Evolutionary conservation across 2,329 filamentous ascomycete species (phyloP), one percentile per base, ranked within the genome.

Genomic region (Neofusicoccum umdonicola): DNA sequence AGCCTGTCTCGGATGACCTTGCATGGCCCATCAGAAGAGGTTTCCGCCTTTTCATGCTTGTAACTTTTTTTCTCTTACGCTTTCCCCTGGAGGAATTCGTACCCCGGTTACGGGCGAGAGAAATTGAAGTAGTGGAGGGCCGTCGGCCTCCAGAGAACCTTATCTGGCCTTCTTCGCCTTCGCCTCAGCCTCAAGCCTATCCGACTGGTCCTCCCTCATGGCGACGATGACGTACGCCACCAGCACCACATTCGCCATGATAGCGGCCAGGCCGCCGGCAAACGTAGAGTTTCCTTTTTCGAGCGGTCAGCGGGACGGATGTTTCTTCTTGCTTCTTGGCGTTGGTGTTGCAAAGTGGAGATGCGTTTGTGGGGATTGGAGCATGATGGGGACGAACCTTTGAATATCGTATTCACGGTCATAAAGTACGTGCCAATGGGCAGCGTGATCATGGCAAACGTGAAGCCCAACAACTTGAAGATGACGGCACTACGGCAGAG

Each of bases 211-310:
- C 76, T 99, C 95, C 67, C 85, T 88, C 85, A 97, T 93, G 3
- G 95, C 95, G 19, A 97, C 92, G 64, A 97, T 81, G 48, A 98
- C 87, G 77, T 98, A 99, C n/a, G 85, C 88, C 65, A 98, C 85
- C 58, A 99, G 81, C 3, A 99, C 92, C 1, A 96, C 85, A 71
- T 99, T 99, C 12, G 95, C 95, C 76, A 96, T 88, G 58, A 98
- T 80, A 19, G 95, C 95, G 1, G 95, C 95, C 39, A 90, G 82
- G 0, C 87, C 93, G 13, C 93, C 95, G 3, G 93, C 92, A 71
- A 88, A 94, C 1, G 93, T 96, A 13, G 92, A 86, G 78, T 97
- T 97, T 69, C 93, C 94, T 96, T 65, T 19, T 52, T 64, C 3
- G 41, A 52, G 61, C 8, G 19, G 50, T 54, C 22, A 62, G 42